Evolutionary conservation across 1,284 basidiomycete species (phyloP), one percentile per base, ranked within the genome.

Genomic region (Apiotrichum sp.): DNA sequence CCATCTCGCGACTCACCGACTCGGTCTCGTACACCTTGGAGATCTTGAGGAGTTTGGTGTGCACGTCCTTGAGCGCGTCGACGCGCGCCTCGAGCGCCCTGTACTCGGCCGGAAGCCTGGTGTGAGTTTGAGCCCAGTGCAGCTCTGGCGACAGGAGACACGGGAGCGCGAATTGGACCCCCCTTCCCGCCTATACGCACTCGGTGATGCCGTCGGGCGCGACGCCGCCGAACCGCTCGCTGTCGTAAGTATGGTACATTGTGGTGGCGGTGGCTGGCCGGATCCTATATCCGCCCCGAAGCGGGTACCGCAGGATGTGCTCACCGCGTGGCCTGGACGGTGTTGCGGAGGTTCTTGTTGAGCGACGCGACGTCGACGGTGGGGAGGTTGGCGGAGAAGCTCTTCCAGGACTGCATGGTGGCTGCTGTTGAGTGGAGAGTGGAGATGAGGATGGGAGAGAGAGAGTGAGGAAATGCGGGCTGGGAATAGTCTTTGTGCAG

Each of bases 201-300:
- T 98, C 95, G 16, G 95, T 98, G 70, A 98, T 95, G 66, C 95
- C 93, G 59, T 92, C 91, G 22, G 87, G 82, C 13, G 88, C 83
- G 56, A 96, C 84, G 67, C 90, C 86, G 32, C 95, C 95, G 4
- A 98, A 81, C 50, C 88, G 83, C 78, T 98, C 95, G 65, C 82
- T 80, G 58, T 32, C 22, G 38, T 32, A 39, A 22, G 22, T 22
- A 22, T 22, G 22, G 22, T 22, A 22, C 22, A 22, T 22, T 22
- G 22, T 22, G 22, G 22, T 22, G 22, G 22, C 22, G 22, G 22
- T 22, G 22, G 22, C 22, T 22, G 22, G 22, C 22, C 22, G 22
- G 22, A 22, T 22, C 22, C 22, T 22, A 22, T 22, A 22, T 22
- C 22, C 22, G 22, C 22, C 22, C 22, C 22, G 10, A n/a, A 13